phyloP scores from a whole-genome alignment of 495 filamentous ascomycete genomes.

The Aspergillus bertholletiae region DNA sequence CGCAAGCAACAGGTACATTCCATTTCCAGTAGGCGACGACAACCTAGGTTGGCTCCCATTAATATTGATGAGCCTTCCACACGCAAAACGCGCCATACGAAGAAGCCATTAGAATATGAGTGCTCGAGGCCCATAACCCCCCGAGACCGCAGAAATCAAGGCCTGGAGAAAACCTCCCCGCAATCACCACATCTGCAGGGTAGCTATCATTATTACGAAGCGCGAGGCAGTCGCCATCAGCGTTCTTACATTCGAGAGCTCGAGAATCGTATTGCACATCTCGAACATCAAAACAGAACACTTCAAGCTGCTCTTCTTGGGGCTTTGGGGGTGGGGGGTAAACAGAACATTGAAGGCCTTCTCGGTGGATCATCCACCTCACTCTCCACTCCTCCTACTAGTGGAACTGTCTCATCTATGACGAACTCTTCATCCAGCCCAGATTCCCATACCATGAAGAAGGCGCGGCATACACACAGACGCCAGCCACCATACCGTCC shows the following conservation, averaged over 20 bases:
- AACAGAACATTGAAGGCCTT: slow-evolving; percentile 24
- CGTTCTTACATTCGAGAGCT: slow-evolving; percentile 19
- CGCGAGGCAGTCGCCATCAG: slow-evolving; percentile 15
- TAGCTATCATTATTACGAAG: slow-evolving; percentile 20
- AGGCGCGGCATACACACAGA: background rate
- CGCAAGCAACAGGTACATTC: slow-evolving; percentile 9
- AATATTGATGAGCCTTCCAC: slow-evolving; percentile 6
- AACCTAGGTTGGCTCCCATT: slow-evolving; percentile 8
- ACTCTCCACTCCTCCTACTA: slow-evolving; percentile 16
- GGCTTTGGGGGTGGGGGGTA: slow-evolving; percentile 33
- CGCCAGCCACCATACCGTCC: slow-evolving; percentile 17
- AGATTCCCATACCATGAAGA: slow-evolving; percentile 2
- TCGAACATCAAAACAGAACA: slow-evolving; percentile 44
- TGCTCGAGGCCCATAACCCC: slow-evolving; percentile 22
- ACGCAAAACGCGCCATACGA: slow-evolving; percentile 1
- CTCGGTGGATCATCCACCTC: slow-evolving; percentile 18
- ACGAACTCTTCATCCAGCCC: slow-evolving; percentile 10
- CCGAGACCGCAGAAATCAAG: slow-evolving; percentile 18
- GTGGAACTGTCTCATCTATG: slow-evolving; percentile 16
- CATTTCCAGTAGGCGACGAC: slow-evolving; percentile 8
- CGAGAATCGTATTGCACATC: slow-evolving; percentile 37
- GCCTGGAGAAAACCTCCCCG: slow-evolving; percentile 21
- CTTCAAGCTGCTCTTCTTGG: slow-evolving; percentile 44
- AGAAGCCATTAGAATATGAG: slow-evolving; percentile 5
- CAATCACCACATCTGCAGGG: slow-evolving; percentile 23